phyloP scores from a whole-genome alignment of 371 early-diverging fungal genomes.

The Circinella minor region DNA sequence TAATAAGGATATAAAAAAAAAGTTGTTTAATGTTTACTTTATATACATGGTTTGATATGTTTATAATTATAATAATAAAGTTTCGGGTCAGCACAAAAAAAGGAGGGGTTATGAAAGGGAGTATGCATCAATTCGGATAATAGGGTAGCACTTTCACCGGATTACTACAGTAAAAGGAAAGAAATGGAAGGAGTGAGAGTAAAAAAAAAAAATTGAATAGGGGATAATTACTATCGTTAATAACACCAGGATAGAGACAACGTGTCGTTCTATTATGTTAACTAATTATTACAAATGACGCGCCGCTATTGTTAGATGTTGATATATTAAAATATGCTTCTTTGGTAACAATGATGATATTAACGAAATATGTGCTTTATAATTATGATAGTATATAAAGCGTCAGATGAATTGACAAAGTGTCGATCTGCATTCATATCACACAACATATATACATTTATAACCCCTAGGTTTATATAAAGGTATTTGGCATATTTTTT shows the following conservation, averaged over 20 bases:
- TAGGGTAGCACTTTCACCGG: conserved; percentile 11
- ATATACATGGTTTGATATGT: neutral
- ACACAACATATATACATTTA: neutral
- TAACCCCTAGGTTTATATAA: too few species aligned
- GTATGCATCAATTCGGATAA: conserved; percentile 10
- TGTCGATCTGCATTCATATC: conserved; percentile 1
- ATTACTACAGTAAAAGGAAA: conserved; percentile 12
- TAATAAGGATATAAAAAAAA: too few species aligned
- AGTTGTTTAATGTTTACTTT: neutral
- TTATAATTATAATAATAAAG: conserved; percentile 4
- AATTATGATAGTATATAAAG: neutral
- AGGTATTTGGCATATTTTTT: too few species aligned
- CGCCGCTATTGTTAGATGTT: too few species aligned
- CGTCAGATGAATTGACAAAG: conserved; percentile 6
- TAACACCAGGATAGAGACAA: neutral
- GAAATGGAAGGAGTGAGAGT: neutral
- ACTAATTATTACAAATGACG: too few species aligned
- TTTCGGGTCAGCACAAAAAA: conserved; percentile 2
- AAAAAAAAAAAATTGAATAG: neutral
- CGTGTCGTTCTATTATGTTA: too few species aligned
- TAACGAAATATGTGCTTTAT: neutral
- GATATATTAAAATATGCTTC: too few species aligned
- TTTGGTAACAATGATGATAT: neutral
- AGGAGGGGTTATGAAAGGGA: conserved; percentile 1
- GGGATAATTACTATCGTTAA: neutral